Evolutionary conservation across 495 filamentous ascomycete species (phyloP).

Genomic region (Chaetomium fimeti): DNA sequence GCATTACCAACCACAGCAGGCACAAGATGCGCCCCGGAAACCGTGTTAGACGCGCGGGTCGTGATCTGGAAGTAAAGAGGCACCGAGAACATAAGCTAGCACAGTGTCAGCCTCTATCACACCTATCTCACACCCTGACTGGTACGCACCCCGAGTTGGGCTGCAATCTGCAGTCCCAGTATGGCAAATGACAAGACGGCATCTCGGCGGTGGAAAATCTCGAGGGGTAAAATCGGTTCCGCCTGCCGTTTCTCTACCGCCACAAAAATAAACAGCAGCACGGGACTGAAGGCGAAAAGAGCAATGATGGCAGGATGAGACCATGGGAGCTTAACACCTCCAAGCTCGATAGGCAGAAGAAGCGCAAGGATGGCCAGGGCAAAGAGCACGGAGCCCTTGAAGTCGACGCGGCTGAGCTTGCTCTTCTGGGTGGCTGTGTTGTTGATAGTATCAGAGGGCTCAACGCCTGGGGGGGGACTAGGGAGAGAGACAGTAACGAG

Average conservation of each 20-base stretch:
- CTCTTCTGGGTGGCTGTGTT: conserved; percentile 18
- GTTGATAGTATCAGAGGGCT: conserved; percentile 6
- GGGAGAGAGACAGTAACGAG: conserved; percentile 49
- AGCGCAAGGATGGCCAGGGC: conserved; percentile 48
- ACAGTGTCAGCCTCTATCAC: neutral
- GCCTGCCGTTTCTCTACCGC: conserved; percentile 52
- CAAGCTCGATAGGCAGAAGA: conserved; percentile 59
- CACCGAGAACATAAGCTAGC: conserved; percentile 57
- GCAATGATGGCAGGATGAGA: conserved; percentile 45
- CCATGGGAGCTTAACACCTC: conserved; percentile 59
- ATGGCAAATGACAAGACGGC: conserved; percentile 56
- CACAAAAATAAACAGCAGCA: conserved; percentile 49
- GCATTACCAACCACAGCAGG: conserved; percentile 67
- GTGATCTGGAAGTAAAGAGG: conserved; percentile 73
- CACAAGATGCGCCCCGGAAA: conserved; percentile 60
- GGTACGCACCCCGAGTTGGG: conserved; percentile 56
- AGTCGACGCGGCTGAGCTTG: conserved; percentile 56
- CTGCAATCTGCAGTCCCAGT: conserved; percentile 52
- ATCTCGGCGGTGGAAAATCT: conserved; percentile 56
- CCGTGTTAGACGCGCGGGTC: conserved; percentile 51
- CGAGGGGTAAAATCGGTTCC: conserved; percentile 63
- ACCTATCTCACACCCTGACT: neutral
- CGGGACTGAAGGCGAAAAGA: conserved; percentile 35
- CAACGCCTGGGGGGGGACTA: conserved; percentile 8
- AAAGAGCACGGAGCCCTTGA: conserved; percentile 54